phyloP scores from a whole-genome alignment of 2,329 filamentous ascomycete species.

The Rosellinia necatrix region DNA sequence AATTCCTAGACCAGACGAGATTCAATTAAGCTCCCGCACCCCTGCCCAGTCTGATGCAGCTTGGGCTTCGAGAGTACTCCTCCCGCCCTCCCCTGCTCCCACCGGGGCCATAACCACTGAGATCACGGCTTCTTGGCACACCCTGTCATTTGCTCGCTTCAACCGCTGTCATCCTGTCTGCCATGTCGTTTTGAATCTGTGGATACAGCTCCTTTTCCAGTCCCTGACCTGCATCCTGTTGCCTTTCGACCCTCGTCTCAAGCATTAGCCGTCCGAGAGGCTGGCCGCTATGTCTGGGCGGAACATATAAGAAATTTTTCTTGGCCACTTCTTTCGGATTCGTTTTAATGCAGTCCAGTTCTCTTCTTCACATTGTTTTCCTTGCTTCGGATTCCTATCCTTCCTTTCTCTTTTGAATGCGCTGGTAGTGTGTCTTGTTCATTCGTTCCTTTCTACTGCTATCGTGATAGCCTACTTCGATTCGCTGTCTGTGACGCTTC shows the following conservation, averaged over 20 bases:
- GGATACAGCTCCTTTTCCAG: slow-evolving; percentile 43
- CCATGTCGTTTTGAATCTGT: slow-evolving; percentile 49
- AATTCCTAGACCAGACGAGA: neutral
- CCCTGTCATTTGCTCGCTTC: slow-evolving; percentile 40
- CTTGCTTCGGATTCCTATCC: slow-evolving; percentile 37
- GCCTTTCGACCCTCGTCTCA: slow-evolving; percentile 35
- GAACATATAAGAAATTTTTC: slow-evolving; percentile 47
- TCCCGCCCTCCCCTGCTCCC: slow-evolving; percentile 26
- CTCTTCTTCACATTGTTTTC: slow-evolving; percentile 38
- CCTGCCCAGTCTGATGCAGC: slow-evolving; percentile 31
- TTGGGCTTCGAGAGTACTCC: slow-evolving; percentile 27
- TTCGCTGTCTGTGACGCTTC: slow-evolving; percentile 51
- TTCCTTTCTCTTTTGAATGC: slow-evolving; percentile 44
- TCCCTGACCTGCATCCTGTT: slow-evolving; percentile 28
- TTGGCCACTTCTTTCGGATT: slow-evolving; percentile 45
- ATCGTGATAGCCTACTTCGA: slow-evolving; percentile 43
- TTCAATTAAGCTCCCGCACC: slow-evolving; percentile 29
- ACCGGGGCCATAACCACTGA: slow-evolving; percentile 8
- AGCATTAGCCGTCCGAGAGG: slow-evolving; percentile 34
- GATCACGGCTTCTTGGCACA: slow-evolving; percentile 31
- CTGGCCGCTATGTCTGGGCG: slow-evolving; percentile 27
- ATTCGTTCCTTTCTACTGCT: slow-evolving; percentile 51
- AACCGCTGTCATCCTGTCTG: slow-evolving; percentile 37
- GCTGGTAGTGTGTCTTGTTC: slow-evolving; percentile 56
- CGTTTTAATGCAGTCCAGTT: slow-evolving; percentile 30